A percentile compares a stretch with the other conserved stretches of the same genome.
phyloP scores from a whole-genome alignment of 495 filamentous ascomycete genomes.

The Opeltia flavorubescens region DNA sequence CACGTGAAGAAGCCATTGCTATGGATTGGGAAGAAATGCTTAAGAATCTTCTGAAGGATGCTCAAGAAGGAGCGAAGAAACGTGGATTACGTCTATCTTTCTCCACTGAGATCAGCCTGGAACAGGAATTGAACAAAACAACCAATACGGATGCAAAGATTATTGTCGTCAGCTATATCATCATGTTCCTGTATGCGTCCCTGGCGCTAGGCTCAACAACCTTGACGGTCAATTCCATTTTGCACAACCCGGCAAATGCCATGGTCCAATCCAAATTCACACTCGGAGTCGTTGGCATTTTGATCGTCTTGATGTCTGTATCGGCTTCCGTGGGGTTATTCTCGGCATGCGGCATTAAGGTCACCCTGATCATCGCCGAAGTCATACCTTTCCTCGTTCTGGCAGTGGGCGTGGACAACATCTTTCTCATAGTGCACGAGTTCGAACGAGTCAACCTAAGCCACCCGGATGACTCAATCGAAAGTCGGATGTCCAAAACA shows the following conservation, averaged over 20 bases:
- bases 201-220: constrained; percentile 80
- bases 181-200: constrained; percentile 97
- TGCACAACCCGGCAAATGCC: constrained; percentile 66
- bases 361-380: constrained; percentile 93
- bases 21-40: constrained; percentile 82
- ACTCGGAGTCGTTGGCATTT: constrained; percentile 77
- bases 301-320: constrained; percentile 95
- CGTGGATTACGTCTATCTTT: constrained; percentile 79
- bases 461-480: constrained; percentile 73
- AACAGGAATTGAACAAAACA: constrained; percentile 86
- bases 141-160: constrained; percentile 98
- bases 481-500: constrained; percentile 68
- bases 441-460: constrained; percentile 89
- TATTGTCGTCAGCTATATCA: constrained; percentile 88
- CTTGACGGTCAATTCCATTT: constrained; percentile 54
- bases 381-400: constrained; percentile 96
- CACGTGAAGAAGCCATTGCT: constrained; percentile 49
- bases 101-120: constrained; percentile 83
- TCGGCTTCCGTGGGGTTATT: constrained; percentile 89
- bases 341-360: constrained; percentile 76
- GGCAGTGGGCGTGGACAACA: constrained; percentile 95
- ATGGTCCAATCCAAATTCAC: constrained; percentile 93
- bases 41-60: constrained; percentile 48
- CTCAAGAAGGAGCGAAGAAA: constrained; percentile 67
- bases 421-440: constrained; percentile 96